phyloP scores from a whole-genome alignment of 1,284 basidiomycete genomes.

The Agroathelia rolfsii region DNA sequence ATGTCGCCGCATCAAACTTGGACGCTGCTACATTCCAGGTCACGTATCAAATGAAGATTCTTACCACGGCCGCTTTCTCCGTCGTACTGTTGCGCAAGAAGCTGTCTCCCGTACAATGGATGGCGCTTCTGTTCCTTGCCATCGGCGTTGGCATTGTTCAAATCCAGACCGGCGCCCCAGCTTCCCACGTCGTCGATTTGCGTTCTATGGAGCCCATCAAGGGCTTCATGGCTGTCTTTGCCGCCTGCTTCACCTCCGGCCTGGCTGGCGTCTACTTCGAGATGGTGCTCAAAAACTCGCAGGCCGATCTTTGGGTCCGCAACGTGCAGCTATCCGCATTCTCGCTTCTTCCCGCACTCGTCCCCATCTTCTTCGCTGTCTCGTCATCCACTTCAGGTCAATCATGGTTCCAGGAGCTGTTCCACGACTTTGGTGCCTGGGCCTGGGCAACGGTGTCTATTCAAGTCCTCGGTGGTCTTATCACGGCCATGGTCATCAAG shows the following conservation, averaged over 20 bases:
- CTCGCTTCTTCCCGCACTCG: constrained; percentile 82
- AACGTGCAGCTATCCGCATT: constrained; percentile 95
- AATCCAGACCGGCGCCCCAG: constrained; percentile 53
- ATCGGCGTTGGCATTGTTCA: constrained; percentile 91
- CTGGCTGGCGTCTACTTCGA: constrained; percentile 99
- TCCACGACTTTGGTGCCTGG: constrained; percentile 78
- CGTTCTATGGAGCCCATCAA: constrained; percentile 71
- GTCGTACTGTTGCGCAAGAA: constrained; percentile 82
- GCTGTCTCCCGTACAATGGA: constrained; percentile 71
- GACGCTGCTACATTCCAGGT: constrained; percentile 94
- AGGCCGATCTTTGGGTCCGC: constrained; percentile 88
- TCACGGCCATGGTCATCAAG: constrained; percentile 84
- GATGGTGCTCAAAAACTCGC: constrained; percentile 90
- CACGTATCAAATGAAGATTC: constrained; percentile 95
- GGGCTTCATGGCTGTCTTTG: constrained; percentile 81
- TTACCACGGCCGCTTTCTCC: constrained; percentile 92
- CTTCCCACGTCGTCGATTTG: constrained; percentile 23
- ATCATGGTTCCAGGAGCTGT: constrained; percentile 34
- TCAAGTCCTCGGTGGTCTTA: constrained; percentile 83
- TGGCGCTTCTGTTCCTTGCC: constrained; percentile 76
- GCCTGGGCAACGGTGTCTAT: constrained; percentile 85
- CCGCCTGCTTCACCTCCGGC: constrained; percentile 92
- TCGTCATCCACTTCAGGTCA: constrained; percentile 22
- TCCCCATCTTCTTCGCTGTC: constrained; percentile 68
- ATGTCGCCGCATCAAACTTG: constrained; percentile 87